These are phyloP conservation scores for Paramecium octaurelia DNA, from an alignment of 73 alveolate genomes.

Conservation along the genomic window DNA sequence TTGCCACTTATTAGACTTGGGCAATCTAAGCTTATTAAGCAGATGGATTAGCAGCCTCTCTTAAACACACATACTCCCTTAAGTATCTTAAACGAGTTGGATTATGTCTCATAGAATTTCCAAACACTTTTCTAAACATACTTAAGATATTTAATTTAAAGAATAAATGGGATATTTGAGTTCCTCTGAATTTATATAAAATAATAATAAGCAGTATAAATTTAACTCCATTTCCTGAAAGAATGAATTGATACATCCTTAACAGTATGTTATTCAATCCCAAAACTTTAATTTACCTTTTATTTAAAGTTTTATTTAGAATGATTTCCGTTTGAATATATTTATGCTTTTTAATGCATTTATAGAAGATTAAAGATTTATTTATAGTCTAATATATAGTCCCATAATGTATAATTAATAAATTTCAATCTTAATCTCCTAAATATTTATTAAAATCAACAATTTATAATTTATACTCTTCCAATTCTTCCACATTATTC, in stretches of 20 bases:
- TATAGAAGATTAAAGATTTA: too few relatives aligned
- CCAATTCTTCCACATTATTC: not conserved
- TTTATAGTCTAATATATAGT: too few relatives aligned
- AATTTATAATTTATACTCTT: not conserved
- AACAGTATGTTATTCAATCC: too few relatives aligned
- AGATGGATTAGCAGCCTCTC: not conserved
- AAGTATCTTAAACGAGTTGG: not conserved
- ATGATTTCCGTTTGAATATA: too few relatives aligned
- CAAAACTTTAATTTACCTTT: too few relatives aligned
- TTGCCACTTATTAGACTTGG: not conserved
- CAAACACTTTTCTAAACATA: not conserved
- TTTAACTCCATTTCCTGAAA: constrained; percentile 79
- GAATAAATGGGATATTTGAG: not conserved
- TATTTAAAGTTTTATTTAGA: too few relatives aligned
- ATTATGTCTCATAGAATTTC: not conserved
- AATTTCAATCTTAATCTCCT: not conserved
- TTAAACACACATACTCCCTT: constrained; percentile 18
- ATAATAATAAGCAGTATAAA: constrained; percentile 40
- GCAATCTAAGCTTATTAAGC: not conserved
- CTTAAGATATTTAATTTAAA: not conserved
- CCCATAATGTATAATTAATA: not conserved
- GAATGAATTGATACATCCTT: constrained; percentile 59
- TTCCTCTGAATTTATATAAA: not conserved
- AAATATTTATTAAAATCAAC: not conserved
- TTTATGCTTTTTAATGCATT: too few relatives aligned